Percentiles rank a stretch among this genome's conserved stretches.
phyloP scores from a whole-genome alignment of 371 early-diverging fungal species.

The Mucor piriformis region DNA sequence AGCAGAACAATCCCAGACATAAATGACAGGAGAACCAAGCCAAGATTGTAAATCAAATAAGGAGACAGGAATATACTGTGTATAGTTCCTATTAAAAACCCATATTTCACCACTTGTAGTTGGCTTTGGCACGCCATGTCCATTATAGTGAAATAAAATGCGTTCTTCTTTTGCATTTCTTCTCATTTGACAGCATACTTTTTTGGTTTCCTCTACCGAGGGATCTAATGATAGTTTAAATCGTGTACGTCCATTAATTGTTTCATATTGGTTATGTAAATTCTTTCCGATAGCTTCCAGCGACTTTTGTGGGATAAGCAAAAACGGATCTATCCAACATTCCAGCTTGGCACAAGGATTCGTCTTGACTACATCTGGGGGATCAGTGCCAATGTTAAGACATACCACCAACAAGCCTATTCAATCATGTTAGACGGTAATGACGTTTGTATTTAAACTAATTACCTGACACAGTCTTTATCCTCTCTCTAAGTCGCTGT shows the following conservation, averaged over 20 bases:
- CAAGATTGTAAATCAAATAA: slow-evolving; percentile 90
- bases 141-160: slow-evolving; percentile 96
- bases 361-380: slow-evolving; percentile 93
- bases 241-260: slow-evolving; percentile 86
- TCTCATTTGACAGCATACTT: slow-evolving; percentile 80
- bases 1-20: slow-evolving; percentile 94
- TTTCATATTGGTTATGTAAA: slow-evolving; percentile 92
- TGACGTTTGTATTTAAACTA: neutral
- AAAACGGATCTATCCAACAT: slow-evolving; percentile 94
- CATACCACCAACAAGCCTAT: slow-evolving; percentile 83
- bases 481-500: slow-evolving; percentile 49
- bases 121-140: slow-evolving; percentile 97
- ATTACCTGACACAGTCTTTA: slow-evolving; percentile 55
- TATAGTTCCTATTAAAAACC: slow-evolving; percentile 97
- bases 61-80: slow-evolving; percentile 96
- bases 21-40: slow-evolving; percentile 95
- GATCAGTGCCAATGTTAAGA: slow-evolving; percentile 95
- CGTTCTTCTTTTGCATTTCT: slow-evolving; percentile 92
- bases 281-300: slow-evolving; percentile 88
- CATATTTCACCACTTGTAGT: slow-evolving; percentile 96
- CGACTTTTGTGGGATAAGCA: slow-evolving; percentile 78
- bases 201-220: slow-evolving; percentile 90
- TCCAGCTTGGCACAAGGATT: slow-evolving; percentile 89
- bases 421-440: neutral
- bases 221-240: slow-evolving; percentile 89